These are phyloP conservation scores for Maudiozyma humilis DNA, from an alignment of 1,139 yeast species.

Conservation along the genomic window DNA sequence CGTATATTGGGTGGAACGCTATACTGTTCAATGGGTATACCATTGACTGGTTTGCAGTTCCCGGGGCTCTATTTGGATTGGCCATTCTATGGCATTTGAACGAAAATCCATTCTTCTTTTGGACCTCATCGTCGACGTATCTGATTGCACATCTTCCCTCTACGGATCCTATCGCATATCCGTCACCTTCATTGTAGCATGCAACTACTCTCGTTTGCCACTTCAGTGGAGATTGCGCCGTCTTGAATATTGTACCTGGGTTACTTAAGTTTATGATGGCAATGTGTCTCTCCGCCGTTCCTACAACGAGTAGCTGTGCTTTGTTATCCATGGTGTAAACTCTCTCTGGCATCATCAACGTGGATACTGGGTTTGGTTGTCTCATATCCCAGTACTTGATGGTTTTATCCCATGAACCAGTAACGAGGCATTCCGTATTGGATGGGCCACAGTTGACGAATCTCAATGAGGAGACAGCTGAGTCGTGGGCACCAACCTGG, in stretches of 20 bases:
- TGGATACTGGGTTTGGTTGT: constrained; percentile 74
- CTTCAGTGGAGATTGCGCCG: constrained; percentile 71
- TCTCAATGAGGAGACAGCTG: constrained; percentile 66
- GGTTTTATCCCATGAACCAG: constrained; percentile 97
- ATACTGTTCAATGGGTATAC: constrained; percentile 77
- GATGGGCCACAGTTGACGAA: constrained; percentile 77
- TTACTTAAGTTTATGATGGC: constrained; percentile 69
- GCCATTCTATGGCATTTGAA: constrained; percentile 82
- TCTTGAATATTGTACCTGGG: constrained; percentile 78
- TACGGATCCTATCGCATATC: constrained; percentile 85
- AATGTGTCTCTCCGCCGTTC: constrained; percentile 84
- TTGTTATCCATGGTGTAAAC: constrained; percentile 84
- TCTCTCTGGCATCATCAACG: constrained; percentile 78
- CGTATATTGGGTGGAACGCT: constrained; percentile 79
- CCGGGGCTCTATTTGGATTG: constrained; percentile 30
- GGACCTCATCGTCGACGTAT: constrained; percentile 78
- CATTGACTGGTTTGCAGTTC: constrained; percentile 36
- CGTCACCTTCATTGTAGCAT: constrained; percentile 85
- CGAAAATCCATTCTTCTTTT: constrained; percentile 66
- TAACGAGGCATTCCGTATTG: constrained; percentile 75
- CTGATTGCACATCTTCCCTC: constrained; percentile 98
- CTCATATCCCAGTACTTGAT: constrained; percentile 75
- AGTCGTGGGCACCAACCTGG: constrained; percentile 83
- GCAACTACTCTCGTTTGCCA: constrained; percentile 80
- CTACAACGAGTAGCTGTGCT: constrained; percentile 78